phyloP scores from a whole-genome alignment of 352 stramenopile genomes.

The Globisporangium paroecandrum region DNA sequence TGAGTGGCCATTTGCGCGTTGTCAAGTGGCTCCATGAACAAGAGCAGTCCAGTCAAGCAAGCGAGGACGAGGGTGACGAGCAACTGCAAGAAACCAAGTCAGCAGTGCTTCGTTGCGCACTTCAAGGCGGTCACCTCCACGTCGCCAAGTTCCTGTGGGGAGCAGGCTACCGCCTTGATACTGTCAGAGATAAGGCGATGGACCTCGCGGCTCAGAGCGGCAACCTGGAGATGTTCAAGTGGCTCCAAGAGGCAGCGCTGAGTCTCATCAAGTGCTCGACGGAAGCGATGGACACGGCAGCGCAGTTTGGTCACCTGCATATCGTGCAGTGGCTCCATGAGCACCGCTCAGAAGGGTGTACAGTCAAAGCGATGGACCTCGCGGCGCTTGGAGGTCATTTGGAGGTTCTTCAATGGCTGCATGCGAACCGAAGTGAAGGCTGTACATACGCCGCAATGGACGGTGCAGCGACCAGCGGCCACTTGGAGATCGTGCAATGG shows the following conservation, averaged over 20 bases:
- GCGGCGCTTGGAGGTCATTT: background rate
- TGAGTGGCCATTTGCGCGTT: background rate
- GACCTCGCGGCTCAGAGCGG: background rate
- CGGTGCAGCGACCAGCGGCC: background rate
- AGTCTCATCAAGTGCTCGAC: background rate
- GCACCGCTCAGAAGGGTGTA: background rate
- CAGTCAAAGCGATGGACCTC: background rate
- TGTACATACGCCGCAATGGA: background rate
- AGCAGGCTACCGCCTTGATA: background rate
- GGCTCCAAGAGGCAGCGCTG: background rate
- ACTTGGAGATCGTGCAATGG: background rate
- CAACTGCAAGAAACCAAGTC: background rate
- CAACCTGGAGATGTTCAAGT: conserved; percentile 1
- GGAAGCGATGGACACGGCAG: background rate
- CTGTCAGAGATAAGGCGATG: background rate
- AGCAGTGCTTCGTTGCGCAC: background rate
- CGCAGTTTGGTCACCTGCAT: background rate
- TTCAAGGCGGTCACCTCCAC: background rate
- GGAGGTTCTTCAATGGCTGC: background rate
- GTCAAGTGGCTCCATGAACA: conserved; percentile 7
- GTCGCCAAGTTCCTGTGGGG: background rate
- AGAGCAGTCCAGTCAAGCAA: background rate
- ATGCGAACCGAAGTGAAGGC: background rate
- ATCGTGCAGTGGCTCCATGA: conserved; percentile 1
- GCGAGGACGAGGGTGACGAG: background rate